Conservation (phyloP, 495 filamentous ascomycete species). For the Talaromyces borbonicus region DNA sequence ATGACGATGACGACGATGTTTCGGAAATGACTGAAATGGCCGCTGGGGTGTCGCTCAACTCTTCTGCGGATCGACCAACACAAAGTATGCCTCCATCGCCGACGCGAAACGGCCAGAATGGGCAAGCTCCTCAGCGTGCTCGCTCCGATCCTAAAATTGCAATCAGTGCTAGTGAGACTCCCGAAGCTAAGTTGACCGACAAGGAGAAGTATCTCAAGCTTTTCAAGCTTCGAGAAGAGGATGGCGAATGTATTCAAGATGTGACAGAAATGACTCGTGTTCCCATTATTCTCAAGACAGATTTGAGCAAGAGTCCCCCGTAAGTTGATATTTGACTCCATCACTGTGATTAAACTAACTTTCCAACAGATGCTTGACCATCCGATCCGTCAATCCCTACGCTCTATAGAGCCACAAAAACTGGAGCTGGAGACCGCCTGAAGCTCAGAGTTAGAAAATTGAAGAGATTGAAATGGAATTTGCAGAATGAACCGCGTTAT, state of each 20-base stretch:
- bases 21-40: slow-evolving; percentile 80
- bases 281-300: slow-evolving; percentile 94
- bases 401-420: slow-evolving; percentile 77
- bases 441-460: background rate
- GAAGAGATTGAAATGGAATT: background rate
- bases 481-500: no score
- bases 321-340: slow-evolving; percentile 43
- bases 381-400: slow-evolving; percentile 94
- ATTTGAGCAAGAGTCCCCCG: slow-evolving; percentile 97
- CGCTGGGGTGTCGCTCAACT: slow-evolving; percentile 71
- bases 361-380: slow-evolving; percentile 76
- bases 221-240: slow-evolving; percentile 85
- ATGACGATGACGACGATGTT: slow-evolving; percentile 83
- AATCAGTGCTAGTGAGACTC: slow-evolving; percentile 53
- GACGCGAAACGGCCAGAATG: slow-evolving; percentile 60
- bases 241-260: slow-evolving; percentile 94
- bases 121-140: slow-evolving; percentile 73
- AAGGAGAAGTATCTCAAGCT: slow-evolving; percentile 93
- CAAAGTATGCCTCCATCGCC: slow-evolving; percentile 95
- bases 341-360: slow-evolving; percentile 18
- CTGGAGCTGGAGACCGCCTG: slow-evolving; percentile 5
- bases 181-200: slow-evolving; percentile 72
- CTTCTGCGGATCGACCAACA: slow-evolving; percentile 65
- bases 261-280: slow-evolving; percentile 95
- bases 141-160: slow-evolving; percentile 88